A percentile compares a stretch with the other conserved stretches of the same genome.
Evolutionary conservation across 768 basidiomycete species (phyloP).

Genomic region (Gymnopilus dilepis): DNA sequence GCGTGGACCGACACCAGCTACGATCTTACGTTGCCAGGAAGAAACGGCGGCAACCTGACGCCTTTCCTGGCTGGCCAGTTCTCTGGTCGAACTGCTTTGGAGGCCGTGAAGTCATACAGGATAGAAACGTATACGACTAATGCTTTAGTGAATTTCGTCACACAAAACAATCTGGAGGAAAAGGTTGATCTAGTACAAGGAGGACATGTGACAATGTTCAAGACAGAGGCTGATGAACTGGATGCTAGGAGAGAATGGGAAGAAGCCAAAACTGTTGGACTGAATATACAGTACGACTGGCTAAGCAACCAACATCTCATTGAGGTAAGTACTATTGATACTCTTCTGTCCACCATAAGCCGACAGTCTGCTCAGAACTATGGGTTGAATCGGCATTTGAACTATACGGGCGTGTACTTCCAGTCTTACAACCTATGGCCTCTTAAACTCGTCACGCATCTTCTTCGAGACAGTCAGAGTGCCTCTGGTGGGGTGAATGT

Average conservation of each 20-base stretch:
- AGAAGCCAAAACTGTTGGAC: slow-evolving; percentile 57
- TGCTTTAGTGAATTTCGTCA: slow-evolving; percentile 55
- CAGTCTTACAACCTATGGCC: slow-evolving; percentile 78
- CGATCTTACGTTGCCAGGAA: slow-evolving; percentile 45
- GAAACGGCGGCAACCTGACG: slow-evolving; percentile 82
- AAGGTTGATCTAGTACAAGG: slow-evolving; percentile 69
- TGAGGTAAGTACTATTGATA: slow-evolving; percentile 41
- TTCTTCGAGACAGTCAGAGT: slow-evolving; percentile 52
- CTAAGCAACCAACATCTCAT: slow-evolving; percentile 51
- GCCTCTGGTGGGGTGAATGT: slow-evolving; percentile 42
- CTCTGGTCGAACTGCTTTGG: slow-evolving; percentile 50
- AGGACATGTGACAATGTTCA: slow-evolving; percentile 56
- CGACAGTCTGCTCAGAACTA: slow-evolving; percentile 11
- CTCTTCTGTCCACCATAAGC: neutral
- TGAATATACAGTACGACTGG: slow-evolving; percentile 46
- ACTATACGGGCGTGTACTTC: slow-evolving; percentile 55
- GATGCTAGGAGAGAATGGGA: slow-evolving; percentile 49
- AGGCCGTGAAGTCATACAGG: slow-evolving; percentile 56
- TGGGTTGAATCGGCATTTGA: slow-evolving; percentile 46
- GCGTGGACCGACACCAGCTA: no score
- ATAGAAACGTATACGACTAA: slow-evolving; percentile 64
- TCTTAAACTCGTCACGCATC: slow-evolving; percentile 73
- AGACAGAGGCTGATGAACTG: slow-evolving; percentile 49
- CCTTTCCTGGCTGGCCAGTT: slow-evolving; percentile 39
- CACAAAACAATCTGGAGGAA: slow-evolving; percentile 44